phyloP scores from a whole-genome alignment of 1,284 basidiomycete species.

The Melampsora larici-populina region DNA sequence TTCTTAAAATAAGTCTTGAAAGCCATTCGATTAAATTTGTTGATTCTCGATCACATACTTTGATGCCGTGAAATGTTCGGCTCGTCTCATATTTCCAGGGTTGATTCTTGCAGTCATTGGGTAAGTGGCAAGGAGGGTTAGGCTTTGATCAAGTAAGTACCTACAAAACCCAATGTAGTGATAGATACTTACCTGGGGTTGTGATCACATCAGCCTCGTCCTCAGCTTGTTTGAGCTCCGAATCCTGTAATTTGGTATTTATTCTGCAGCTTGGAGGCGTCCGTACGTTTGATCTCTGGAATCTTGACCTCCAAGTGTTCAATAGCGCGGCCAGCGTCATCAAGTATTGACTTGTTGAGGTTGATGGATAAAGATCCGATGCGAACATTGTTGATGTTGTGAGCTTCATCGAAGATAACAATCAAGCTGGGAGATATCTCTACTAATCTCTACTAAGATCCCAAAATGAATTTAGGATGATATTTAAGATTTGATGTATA shows the following conservation, averaged over 20 bases:
- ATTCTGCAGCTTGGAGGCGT: constrained; percentile 89
- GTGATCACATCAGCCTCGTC: constrained; percentile 65
- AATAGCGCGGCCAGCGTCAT: constrained; percentile 87
- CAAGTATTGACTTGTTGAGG: constrained; percentile 95
- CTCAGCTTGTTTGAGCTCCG: constrained; percentile 55
- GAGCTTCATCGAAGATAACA: constrained; percentile 98
- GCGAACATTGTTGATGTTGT: constrained; percentile 99
- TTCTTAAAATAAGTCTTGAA: constrained; percentile 80
- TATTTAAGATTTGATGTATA: too few species aligned
- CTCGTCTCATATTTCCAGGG: constrained; percentile 98
- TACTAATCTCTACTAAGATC: too few species aligned
- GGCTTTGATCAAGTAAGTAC: not conserved
- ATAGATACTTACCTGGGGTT: constrained; percentile 68
- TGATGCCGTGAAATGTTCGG: constrained; percentile 97
- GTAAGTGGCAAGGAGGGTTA: constrained; percentile 58
- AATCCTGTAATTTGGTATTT: constrained; percentile 94
- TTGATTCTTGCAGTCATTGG: constrained; percentile 92
- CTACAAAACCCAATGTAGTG: not conserved
- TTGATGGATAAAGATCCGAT: constrained; percentile 98
- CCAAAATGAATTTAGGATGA: too few species aligned
- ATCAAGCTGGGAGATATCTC: constrained; percentile 97
- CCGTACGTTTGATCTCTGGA: constrained; percentile 90
- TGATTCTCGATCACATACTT: constrained; percentile 63
- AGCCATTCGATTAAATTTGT: constrained; percentile 64
- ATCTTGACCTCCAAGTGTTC: constrained; percentile 84